Evolutionary conservation across 2,329 filamentous ascomycete genomes (phyloP), one percentile per base, ranked within the genome.

Genomic region (Rhynchosporium graminicola): DNA sequence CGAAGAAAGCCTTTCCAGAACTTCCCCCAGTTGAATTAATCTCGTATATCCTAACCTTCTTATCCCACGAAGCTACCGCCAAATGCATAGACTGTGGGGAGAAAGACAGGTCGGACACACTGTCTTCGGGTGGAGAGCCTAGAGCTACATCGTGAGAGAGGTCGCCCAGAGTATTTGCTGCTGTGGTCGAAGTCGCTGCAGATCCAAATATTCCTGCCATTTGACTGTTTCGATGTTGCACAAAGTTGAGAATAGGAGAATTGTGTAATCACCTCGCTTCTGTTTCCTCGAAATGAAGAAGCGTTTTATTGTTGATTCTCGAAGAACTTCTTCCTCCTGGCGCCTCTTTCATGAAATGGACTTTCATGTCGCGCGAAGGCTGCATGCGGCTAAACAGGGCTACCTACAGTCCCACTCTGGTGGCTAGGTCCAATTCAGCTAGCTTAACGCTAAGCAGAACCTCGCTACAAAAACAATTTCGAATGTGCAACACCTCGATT

Each of bases 41-140:
- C 77, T 98, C 92, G 79, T 98, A 99, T 74, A 99, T 94, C 73
- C 93, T 89, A 67, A 98, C 92, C 76, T 97, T 96, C 80, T 96
- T 96, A 78, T 99, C 95, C 95, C 95, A 99, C 71, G 92, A 97
- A 54, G 92, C 82, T 42, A 97, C 91, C 29, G 94, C 92, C 20
- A 99, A 82, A 74, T 96, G 90, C 71, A 98, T 92, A 68, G 79
- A 83, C 59, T 82, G 82, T 1, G 89, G 86, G 13, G 89, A 93
- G 79, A 97, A 99, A 55, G 86, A 81, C 64, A 99, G 83, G 74
- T 92, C 91, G 42, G 93, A 93, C 73, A 98, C 89, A 76, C 90
- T 91, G 78, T 99, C 95, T 69, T 91, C 88, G 28, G 95, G 95
- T 13, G 90, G 90, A 67, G 88, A 84, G 64, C 80, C 83, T 61